Conservation (phyloP, 441 rosid species). For the Flueggea neowawraea region DNA sequence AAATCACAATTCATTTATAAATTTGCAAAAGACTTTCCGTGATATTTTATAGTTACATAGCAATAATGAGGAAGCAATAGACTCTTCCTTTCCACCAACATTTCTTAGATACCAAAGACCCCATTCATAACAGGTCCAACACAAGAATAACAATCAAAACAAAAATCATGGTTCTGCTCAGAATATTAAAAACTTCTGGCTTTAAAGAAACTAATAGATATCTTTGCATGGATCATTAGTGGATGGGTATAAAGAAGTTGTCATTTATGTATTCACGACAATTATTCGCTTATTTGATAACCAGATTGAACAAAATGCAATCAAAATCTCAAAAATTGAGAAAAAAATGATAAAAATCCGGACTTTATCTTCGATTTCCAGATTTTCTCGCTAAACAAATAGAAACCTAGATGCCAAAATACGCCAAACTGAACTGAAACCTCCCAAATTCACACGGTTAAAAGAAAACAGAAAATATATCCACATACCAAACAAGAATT, state of each 20-base stretch:
- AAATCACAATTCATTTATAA: too few species aligned
- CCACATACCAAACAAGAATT: constrained; percentile 72
- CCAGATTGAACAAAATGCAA: neutral
- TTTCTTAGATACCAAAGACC: too few species aligned
- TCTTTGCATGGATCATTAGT: too few species aligned
- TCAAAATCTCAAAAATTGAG: neutral
- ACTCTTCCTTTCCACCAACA: too few species aligned
- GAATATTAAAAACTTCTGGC: too few species aligned
- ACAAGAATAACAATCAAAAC: too few species aligned
- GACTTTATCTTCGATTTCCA: neutral
- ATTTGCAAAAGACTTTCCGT: too few species aligned
- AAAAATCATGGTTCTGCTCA: too few species aligned
- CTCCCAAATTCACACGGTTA: neutral
- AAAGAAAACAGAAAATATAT: neutral
- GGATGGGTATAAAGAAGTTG: neutral
- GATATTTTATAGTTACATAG: too few species aligned
- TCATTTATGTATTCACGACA: neutral
- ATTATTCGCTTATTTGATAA: neutral
- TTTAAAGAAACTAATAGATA: too few species aligned
- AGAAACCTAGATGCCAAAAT: neutral
- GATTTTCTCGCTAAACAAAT: neutral
- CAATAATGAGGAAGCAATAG: too few species aligned
- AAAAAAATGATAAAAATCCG: neutral
- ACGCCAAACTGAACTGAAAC: neutral
- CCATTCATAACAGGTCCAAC: too few species aligned